Evolutionary conservation across 768 basidiomycete species (phyloP), one percentile per base, ranked within the genome.

Genomic region (Xerocomellus dryophilus): DNA sequence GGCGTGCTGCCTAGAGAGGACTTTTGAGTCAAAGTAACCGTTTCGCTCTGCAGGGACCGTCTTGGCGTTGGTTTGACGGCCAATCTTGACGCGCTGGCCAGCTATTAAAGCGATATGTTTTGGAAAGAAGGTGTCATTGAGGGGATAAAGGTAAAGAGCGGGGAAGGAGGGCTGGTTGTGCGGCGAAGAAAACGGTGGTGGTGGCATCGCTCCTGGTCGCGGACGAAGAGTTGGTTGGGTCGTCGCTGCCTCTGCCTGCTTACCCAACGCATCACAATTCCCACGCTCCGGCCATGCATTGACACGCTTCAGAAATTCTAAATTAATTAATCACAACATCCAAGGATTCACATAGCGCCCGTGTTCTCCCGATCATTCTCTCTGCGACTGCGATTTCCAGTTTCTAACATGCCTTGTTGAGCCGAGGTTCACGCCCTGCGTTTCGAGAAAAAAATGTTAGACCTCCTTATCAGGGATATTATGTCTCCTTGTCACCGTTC

Each of bases 11-110:
- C 96, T 78, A 61, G 90, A 92, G 56, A 99, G 78, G 8, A 98
- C 87, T 69, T 98, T 98, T 21, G 87, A 90, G 75, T 98, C 96
- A 69, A 99, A 98, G 76, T 90, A 99, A 10, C 94, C 96, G 67
- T 99, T 98, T 65, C 89, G 79, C 67, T 96, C 93, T 11, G 82
- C 85, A 17, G 96, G 96, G 29, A 91, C 84, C 0, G 94, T 97
- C 79, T 97, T 97, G 52, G 87, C 85, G 71, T 94, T 97, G 15
- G 94, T 98, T 74, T 98, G 95, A 52, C 96, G 77, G 17, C 96
- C 96, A 68, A 99, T 95, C 82, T 93, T 88, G 48, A 87, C 83
- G 66, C 83, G 88, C 69, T 84, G 83, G 52, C 76, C 79, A 29
- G 65, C 59, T 41, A 72, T 69, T 56, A 95, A 83, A n/a, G 86